Percentiles rank a stretch among this genome's conserved stretches.
These are phyloP conservation scores for Priceomyces medius DNA, from an alignment of 805 yeast genomes.

Conservation along the genomic window DNA sequence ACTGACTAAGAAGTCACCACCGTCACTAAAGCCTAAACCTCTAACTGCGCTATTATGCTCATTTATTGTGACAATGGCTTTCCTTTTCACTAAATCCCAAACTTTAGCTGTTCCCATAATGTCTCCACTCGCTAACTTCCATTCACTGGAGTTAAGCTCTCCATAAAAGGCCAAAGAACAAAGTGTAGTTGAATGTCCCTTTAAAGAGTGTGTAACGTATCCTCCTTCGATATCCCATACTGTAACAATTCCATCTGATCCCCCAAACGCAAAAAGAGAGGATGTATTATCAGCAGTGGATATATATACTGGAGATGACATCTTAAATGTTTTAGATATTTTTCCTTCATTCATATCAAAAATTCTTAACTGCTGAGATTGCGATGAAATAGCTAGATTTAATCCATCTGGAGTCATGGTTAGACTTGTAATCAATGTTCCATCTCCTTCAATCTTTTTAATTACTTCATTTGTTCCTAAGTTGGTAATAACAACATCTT, in stretches of 20 bases:
- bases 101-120: constrained; percentile 55
- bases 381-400: constrained; percentile 70
- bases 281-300: constrained; percentile 77
- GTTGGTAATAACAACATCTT: constrained; percentile 71
- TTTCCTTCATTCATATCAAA: constrained; percentile 45
- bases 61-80: constrained; percentile 55
- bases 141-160: constrained; percentile 57
- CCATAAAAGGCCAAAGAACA: constrained; percentile 77
- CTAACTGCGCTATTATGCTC: constrained; percentile 87
- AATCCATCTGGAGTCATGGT: constrained; percentile 74
- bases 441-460: constrained; percentile 78
- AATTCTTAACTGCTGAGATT: constrained; percentile 77
- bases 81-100: constrained; percentile 73
- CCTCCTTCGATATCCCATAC: constrained; percentile 93
- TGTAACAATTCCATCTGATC: constrained; percentile 87
- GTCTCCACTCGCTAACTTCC: constrained; percentile 78
- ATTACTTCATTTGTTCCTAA: constrained; percentile 55
- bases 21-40: constrained; percentile 64
- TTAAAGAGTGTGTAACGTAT: constrained; percentile 81
- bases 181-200: constrained; percentile 90
- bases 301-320: constrained; percentile 80
- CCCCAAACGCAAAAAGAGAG: constrained; percentile 87
- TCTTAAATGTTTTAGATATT: constrained; percentile 51
- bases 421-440: constrained; percentile 72
- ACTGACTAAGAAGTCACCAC: constrained; percentile 58